Evolutionary conservation across 225 moss, liverwort and hornwort species (phyloP), one percentile per base, ranked within the genome.

Genomic region (Physcomitrium patens): DNA sequence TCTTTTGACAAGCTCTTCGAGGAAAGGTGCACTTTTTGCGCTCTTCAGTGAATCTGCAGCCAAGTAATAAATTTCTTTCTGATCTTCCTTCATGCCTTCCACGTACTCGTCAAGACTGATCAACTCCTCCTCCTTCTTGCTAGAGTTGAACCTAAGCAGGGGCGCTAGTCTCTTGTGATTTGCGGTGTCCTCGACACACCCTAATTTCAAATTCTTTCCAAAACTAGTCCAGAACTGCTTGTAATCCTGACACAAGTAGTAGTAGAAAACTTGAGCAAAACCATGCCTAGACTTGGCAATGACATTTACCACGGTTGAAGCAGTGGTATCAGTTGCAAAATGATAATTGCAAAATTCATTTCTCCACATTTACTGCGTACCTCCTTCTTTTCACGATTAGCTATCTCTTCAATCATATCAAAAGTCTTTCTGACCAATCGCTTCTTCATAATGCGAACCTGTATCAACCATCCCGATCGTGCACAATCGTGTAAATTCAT

Each of bases 391-490:
- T 95, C 93, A 41, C 94, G 91, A 5, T 90, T 88, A 3, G 93
- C 82, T 65, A 95, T 88, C 16, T 95, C 94, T 77, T 99, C 95
- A 58, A 99, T 80, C 94, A 93, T 93, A 26, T 99, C 97, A 53
- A 95, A 99, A 5, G 97, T 90, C 78, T 99, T 95, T 59, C 95
- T 88, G 17, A 99, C 94, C 65, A 99, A 75, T 2, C 94, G 87
- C 84, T 95, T 95, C 80, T 93, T 93, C 97, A 99, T 99, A 12
- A 99, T 95, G 28, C 97, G 97, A 69, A 99, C 94, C 96, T 96
- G 90, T 66, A 58, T 11, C 31, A 7, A 4, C 0, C 31, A 37
- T 2, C 4, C 31, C 31, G 31, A 4, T 37, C 7, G 31, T 37
- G 31, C 31, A 4, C 31, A 37, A 7, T 4, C 5, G 31, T 37